Base-by-base conservation (phyloP, 768 basidiomycete species). In the Mycena epipterygia region DNA sequence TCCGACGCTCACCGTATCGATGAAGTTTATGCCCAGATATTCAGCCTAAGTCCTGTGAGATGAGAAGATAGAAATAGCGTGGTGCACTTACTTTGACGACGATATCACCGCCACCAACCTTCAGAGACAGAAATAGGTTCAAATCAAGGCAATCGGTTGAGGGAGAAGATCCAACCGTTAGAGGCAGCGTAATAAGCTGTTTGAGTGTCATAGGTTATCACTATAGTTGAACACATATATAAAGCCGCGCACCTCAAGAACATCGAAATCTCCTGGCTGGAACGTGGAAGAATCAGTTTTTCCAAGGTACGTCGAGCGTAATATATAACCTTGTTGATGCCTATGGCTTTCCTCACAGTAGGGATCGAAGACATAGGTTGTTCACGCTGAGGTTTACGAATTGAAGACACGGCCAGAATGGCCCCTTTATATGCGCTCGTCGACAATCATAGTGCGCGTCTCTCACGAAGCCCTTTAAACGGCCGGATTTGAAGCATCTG, bases 11-110 rank as follows among this genome's bases (percentile, higher is more conserved):
- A 91, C 89, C 96, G 72, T 73, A 52, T 73, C 72, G 30, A 73
- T 73, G 46, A 93, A 98, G 83, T 98, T 98, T 75, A 97, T 87
- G 12, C 94, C 95, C 12, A 86, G 82, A 74, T 91, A 95, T 73
- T 94, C 89, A 25, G 91, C 84, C 93, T 67, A 44, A 8, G 2
- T 21, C 42, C 30, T 32, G 23, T 56, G 35, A 58, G 39, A 48
- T 41, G 33, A 63, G 25, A 17, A 23, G 21, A 17, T 23, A 16
- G 16, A n/a, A 19, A 57, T 14, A n/a, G n/a, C n/a, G n/a, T 27
- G 9, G 51, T 0, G 5, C 7, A 29, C 68, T 57, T 46, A 85
- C 84, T 78, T 86, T 87, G 61, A 89, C 76, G 25, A 89, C 75
- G 52, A 91, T 74, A 74, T 93, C 83, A 9, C 81, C 82, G 0